Conservation (phyloP, 2,329 filamentous ascomycete genomes). For the Podosphaera aphanis region DNA sequence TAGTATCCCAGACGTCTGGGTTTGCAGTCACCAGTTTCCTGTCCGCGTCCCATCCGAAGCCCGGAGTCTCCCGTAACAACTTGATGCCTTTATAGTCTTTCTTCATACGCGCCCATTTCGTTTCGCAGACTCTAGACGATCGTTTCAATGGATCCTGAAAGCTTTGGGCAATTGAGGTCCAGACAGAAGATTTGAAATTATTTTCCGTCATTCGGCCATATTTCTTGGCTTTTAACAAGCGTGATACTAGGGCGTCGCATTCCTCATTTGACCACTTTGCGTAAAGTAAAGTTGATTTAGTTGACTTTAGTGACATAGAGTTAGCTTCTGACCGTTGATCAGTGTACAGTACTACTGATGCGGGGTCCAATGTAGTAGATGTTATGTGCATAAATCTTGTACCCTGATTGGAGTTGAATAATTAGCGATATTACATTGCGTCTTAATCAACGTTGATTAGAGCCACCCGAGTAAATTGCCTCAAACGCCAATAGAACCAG, state of each 20-base stretch:
- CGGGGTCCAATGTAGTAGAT: no score
- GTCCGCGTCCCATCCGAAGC: neutral
- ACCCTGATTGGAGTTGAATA: no score
- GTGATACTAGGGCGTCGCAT: neutral
- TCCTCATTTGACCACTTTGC: neutral
- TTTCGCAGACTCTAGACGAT: neutral
- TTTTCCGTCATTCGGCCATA: neutral
- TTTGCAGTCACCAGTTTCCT: neutral
- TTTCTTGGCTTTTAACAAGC: neutral
- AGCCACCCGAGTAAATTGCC: no score
- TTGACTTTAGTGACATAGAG: no score
- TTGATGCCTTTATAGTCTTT: neutral
- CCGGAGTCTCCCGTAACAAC: neutral
- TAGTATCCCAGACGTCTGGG: neutral
- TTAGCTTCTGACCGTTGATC: no score
- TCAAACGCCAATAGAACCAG: no score
- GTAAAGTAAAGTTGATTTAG: no score
- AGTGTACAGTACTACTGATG: no score
- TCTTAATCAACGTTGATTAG: no score
- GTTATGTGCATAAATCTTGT: no score
- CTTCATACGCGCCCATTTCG: neutral
- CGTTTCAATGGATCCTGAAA: neutral
- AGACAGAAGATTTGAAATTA: neutral
- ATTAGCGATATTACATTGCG: no score
- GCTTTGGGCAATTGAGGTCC: neutral